A percentile compares a stretch with the other conserved stretches of the same genome.
phyloP scores from a whole-genome alignment of 495 filamentous ascomycete species.

The Xylaria scruposa region DNA sequence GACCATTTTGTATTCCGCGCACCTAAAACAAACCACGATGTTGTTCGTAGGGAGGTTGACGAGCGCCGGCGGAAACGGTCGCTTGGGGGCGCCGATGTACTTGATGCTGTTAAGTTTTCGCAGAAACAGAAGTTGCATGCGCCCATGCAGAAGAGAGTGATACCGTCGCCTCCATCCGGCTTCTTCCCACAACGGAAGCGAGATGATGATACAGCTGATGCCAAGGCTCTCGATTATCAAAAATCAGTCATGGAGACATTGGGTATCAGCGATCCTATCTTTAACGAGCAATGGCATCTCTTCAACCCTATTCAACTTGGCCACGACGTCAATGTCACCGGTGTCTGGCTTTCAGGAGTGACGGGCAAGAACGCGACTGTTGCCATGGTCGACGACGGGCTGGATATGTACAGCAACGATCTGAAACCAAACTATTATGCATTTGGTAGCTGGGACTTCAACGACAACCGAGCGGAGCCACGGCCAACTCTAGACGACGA shows the following conservation, averaged over 20 bases:
- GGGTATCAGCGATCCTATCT: conserved; percentile 86
- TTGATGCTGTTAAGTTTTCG: conserved; percentile 78
- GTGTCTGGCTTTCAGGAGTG: conserved; percentile 87
- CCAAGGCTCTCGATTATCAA: conserved; percentile 62
- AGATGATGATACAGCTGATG: conserved; percentile 44
- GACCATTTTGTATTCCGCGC: conserved; percentile 88
- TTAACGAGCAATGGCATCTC: conserved; percentile 94
- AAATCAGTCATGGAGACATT: conserved; percentile 67
- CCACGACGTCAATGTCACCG: conserved; percentile 94
- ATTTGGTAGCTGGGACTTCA: conserved; percentile 93
- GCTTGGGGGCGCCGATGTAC: conserved; percentile 57
- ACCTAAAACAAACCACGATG: conserved; percentile 66
- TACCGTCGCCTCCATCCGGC: conserved; percentile 52
- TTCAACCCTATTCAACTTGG: conserved; percentile 81
- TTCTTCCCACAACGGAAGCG: conserved; percentile 27
- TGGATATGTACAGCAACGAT: conserved; percentile 97
- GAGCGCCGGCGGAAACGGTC: conserved; percentile 67
- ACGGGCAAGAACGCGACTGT: conserved; percentile 89
- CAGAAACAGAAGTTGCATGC: conserved; percentile 80
- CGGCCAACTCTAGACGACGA: conserved; percentile 82
- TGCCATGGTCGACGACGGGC: conserved; percentile 92
- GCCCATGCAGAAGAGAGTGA: conserved; percentile 74
- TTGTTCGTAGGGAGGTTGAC: conserved; percentile 63
- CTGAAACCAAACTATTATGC: conserved; percentile 91
- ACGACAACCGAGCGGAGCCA: conserved; percentile 79